Evolutionary conservation across 768 basidiomycete species (phyloP).

Genomic region (Leccinum obscurum): DNA sequence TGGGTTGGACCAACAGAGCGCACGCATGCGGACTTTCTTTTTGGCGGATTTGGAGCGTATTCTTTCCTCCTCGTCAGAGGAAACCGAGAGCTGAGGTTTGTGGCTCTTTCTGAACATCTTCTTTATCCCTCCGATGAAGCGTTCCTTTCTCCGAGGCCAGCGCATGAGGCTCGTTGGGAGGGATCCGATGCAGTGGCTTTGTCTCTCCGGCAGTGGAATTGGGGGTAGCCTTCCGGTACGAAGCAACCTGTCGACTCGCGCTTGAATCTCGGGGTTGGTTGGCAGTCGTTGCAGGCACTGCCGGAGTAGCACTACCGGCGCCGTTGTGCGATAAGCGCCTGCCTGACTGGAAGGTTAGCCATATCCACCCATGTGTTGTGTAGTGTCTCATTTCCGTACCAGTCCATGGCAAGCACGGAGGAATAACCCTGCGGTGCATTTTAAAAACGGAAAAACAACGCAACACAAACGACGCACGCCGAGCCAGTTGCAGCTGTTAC

Average conservation of each 20-base stretch:
- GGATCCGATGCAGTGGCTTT: conserved; percentile 23
- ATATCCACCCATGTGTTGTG: conserved; percentile 13
- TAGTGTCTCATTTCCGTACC: too few relatives aligned
- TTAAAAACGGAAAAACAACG: too few relatives aligned
- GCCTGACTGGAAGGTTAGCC: conserved; percentile 33
- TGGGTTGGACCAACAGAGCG: conserved; percentile 32
- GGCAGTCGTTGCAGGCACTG: conserved; percentile 9
- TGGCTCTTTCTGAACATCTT: conserved; percentile 35
- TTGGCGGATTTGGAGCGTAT: conserved; percentile 48
- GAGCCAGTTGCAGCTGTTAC: too few relatives aligned
- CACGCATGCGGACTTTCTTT: conserved; percentile 57
- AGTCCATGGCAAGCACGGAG: too few relatives aligned
- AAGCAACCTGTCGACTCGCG: conserved; percentile 1
- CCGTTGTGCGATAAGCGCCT: conserved; percentile 57
- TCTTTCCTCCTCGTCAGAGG: conserved; percentile 82
- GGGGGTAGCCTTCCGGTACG: conserved; percentile 7
- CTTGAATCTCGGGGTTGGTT: conserved; percentile 17
- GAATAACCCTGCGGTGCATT: too few relatives aligned
- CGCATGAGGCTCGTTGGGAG: conserved; percentile 19
- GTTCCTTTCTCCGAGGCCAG: conserved; percentile 21
- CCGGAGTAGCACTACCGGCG: not conserved
- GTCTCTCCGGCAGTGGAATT: conserved; percentile 5
- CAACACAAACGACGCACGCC: too few relatives aligned
- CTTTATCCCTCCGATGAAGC: conserved; percentile 8
- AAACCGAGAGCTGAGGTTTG: conserved; percentile 47